Base-by-base conservation (phyloP, 2,329 filamentous ascomycete genomes). In the Plectosphaerella plurivora region DNA sequence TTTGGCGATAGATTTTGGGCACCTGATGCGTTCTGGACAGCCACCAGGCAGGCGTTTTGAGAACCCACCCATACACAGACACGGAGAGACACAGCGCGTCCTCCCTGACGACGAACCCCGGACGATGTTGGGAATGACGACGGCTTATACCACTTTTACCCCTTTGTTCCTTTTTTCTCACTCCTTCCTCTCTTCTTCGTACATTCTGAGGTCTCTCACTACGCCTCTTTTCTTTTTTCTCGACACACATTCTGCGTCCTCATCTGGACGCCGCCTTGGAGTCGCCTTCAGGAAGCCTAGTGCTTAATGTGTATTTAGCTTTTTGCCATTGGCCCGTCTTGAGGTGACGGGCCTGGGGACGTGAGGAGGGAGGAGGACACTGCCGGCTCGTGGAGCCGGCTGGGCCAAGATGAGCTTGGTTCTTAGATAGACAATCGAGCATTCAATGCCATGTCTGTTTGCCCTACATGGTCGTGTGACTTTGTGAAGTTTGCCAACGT, bases 401-500 rank as follows among this genome's bases (percentile, higher is more conserved):
- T 39, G 7, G 37, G 14, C 37, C 15, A 39, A 39, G 16, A n/a
- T 18, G 15, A 8, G 15, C 14, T 39, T n/a, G 37, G 15, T 39
- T 7, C 10, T 15, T 39, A 39, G 37, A 39, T 39, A 39, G 37
- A 39, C 15, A 39, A 39, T 39, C 37, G 16, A 39, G 37, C 37
- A 16, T 18, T 39, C 37, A 39, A 39, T 39, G 37, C 37, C 37
- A 39, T 69, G 11, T 65, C 68, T 1, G 72, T 76, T 10, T 33
- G 28, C 11, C 11, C 11, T 8, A 8, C n/a, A 9, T 33, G 8
- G 8, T 8, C 11, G 28, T 33, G 28, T 10, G 28, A 33, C 22
- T 3, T 5, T 5, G 22, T 22, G 22, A 3, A 3, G 3, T 22
- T 22, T 22, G 22, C 5, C 22, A 3, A 3, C 3, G 5, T 22